Evolutionary conservation across 352 stramenopile genomes (phyloP).

Genomic region (Phytophthora megakarya): DNA sequence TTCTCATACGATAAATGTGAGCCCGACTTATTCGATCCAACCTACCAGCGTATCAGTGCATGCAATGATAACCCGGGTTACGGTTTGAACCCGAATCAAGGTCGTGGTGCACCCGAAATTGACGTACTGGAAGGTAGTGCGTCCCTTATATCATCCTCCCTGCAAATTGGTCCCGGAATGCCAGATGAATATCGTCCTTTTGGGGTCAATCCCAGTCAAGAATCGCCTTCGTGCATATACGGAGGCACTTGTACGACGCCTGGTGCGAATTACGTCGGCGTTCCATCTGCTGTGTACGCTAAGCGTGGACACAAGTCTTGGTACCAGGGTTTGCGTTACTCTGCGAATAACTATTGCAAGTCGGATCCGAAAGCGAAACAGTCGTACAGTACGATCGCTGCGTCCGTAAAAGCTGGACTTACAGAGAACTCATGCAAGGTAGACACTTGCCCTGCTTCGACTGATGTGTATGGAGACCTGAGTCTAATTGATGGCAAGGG

Average conservation of each 20-base stretch:
- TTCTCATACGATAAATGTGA: slow-evolving; percentile 95
- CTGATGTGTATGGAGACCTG: slow-evolving; percentile 50
- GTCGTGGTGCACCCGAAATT: slow-evolving; percentile 91
- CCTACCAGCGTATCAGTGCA: slow-evolving; percentile 79
- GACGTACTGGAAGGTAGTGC: slow-evolving; percentile 92
- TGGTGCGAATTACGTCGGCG: slow-evolving; percentile 48
- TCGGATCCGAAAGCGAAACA: slow-evolving; percentile 34
- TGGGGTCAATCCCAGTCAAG: slow-evolving; percentile 34
- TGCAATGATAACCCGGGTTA: slow-evolving; percentile 33
- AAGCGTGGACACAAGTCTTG: slow-evolving; percentile 53
- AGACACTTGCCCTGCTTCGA: slow-evolving; percentile 45
- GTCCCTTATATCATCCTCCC: slow-evolving; percentile 81
- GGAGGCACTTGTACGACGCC: slow-evolving; percentile 39
- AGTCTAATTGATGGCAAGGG: slow-evolving; percentile 47
- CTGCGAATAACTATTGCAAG: slow-evolving; percentile 55
- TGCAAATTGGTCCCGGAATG: slow-evolving; percentile 88
- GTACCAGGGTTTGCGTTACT: slow-evolving; percentile 66
- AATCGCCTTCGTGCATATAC: slow-evolving; percentile 45
- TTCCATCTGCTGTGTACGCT: slow-evolving; percentile 46
- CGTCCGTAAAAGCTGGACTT: slow-evolving; percentile 49
- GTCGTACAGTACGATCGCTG: slow-evolving; percentile 43
- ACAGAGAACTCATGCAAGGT: slow-evolving; percentile 44
- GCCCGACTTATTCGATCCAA: slow-evolving; percentile 45
- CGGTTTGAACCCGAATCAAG: slow-evolving; percentile 32
- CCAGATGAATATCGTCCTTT: slow-evolving; percentile 61